Evolutionary conservation across 352 stramenopile genomes (phyloP).

Genomic region (Phytophthora chlamydospora): DNA sequence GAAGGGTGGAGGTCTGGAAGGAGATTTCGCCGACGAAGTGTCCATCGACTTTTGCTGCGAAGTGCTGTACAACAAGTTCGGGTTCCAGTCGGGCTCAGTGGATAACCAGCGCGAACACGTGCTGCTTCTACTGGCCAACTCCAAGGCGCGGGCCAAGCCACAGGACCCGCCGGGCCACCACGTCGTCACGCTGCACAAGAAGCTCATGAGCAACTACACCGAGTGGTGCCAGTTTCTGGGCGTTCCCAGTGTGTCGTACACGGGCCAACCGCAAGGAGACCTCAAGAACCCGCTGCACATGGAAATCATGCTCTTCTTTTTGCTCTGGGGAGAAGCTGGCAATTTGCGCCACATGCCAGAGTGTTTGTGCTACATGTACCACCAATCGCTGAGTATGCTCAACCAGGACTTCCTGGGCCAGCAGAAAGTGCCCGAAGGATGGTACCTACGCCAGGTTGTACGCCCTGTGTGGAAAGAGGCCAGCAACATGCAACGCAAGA

Average conservation of each 20-base stretch:
- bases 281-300: conserved; percentile 72
- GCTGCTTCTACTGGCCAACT: conserved; percentile 71
- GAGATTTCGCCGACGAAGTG: conserved; percentile 76
- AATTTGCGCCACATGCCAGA: conserved; percentile 97
- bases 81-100: conserved; percentile 71
- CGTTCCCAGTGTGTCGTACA: conserved; percentile 43
- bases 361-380: conserved; percentile 96
- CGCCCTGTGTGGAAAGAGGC: conserved; percentile 68
- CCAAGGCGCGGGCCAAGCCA: conserved; percentile 61
- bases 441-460: conserved; percentile 64
- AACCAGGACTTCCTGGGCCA: conserved; percentile 66
- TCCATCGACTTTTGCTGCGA: conserved; percentile 81
- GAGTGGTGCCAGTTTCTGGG: conserved; percentile 69
- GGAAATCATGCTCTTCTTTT: conserved; percentile 96
- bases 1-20: conserved; percentile 53
- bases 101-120: conserved; percentile 84
- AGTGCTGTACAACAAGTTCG: conserved; percentile 74
- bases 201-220: conserved; percentile 69
- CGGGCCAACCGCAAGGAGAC: conserved; percentile 44
- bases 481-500: conserved; percentile 72
- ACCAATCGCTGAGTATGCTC: conserved; percentile 69
- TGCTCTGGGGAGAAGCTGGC: conserved; percentile 96
- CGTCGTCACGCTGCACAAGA: conserved; percentile 60
- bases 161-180: conserved; percentile 53
- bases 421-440: conserved; percentile 49